Evolutionary conservation across 2,329 filamentous ascomycete genomes (phyloP), one percentile per base, ranked within the genome.

Genomic region (Penicillium sp.): DNA sequence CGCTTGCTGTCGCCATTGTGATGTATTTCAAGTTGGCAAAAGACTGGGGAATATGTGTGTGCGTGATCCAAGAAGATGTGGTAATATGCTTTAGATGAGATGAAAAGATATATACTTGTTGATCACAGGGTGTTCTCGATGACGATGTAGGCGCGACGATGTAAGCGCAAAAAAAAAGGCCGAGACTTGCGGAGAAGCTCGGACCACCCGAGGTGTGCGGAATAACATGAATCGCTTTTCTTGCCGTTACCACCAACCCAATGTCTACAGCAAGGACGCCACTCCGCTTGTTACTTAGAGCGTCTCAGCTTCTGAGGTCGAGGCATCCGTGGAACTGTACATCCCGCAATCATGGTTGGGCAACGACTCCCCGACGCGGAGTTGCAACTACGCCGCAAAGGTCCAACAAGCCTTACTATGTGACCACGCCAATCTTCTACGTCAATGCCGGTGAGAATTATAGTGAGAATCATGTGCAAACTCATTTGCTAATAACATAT

Each of bases 351-450:
- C 53, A 58, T 54, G 54, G 56, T 10, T 43, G 52, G 41, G 40
- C 40, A 32, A 40, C 52, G 8, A 49, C 51, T 43, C 54, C 59
- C 49, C 61, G 58, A 31, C 61, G 64, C 49, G 58, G 59, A 49
- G 58, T 63, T 54, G 64, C 65, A 53, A 65, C 65, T 35, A 57
- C 56, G 17, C 48, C 66, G 41, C 51, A 49, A 42, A 50, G 48
- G 34, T 48, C 57, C 3, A 68, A 72, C 53, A 97, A 97, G 73
- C 89, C 91, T 8, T 96, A 85, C 74, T 98, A 97, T 75, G 77
- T 95, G 62, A 97, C 93, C 5, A 94, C 89, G 8, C 93, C 93
- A 2, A 98, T 98, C 51, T 98, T 97, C 75, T 98, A 98, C 70
- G 93, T 98, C 73, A 98, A 98, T 79, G 88, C 90, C 48, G 83